Base-by-base conservation (phyloP, 2,329 filamentous ascomycete genomes). In the Phyllosticta paracitricarpa region DNA sequence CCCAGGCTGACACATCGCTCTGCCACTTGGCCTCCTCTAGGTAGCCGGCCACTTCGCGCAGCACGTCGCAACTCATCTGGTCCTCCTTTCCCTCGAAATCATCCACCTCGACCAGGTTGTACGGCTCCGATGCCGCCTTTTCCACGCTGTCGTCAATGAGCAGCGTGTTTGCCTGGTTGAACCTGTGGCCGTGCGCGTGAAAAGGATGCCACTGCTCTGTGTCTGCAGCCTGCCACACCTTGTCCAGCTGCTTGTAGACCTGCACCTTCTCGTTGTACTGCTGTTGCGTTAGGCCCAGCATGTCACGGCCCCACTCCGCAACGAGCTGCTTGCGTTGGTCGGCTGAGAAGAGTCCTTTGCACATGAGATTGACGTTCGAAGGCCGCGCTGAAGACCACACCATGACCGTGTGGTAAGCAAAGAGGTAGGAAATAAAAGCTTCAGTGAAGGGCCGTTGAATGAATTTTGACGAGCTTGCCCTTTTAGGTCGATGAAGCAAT, bases 321-420 rank as follows among this genome's bases (percentile, higher is more conserved):
- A 89, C 79, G 19, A 95, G 79, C 25, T 78, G 73, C 0, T 73
- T 62, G 33, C 77, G 78, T 66, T 88, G 80, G 1, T 79, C 70
- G 9, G 58, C 28, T 0, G 79, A 77, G 62, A 96, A 80, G 0
- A 96, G 80, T 56, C 83, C 76, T 2, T 77, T 74, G 64, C 89
- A 84, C 79, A 96, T 89, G 40, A 75, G 76, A 8, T 74, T 66
- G 14, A 96, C 90, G 65, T 94, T 97, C 1, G 81, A 73, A 0
- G 86, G 86, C 22, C 81, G 83, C 0, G 93, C 91, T 6, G 90
- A 96, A 1, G 93, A 96, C 91, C 93, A 99, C 62, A 97, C 84
- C 76, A 91, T 90, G 30, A 96, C 87, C 58, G 80, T 79, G 77
- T 95, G 93, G 62, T 86, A 85, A 12, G 82, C 75, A 66, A 96